These are phyloP conservation scores for Setaria viridis DNA, from an alignment of 202 grass and related monocot species.

Conservation along the genomic window DNA sequence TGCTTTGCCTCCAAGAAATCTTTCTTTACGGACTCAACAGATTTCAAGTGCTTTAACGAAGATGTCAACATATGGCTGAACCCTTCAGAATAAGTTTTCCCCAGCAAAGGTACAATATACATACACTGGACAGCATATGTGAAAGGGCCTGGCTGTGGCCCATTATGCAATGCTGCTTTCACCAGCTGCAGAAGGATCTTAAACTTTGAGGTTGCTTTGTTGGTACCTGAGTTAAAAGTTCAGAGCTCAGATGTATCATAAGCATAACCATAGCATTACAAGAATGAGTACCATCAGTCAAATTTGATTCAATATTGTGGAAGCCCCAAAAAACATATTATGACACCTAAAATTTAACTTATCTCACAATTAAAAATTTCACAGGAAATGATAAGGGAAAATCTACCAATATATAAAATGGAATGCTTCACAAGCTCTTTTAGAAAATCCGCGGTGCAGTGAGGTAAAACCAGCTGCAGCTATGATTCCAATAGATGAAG, in stretches of 20 bases:
- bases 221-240: slow-evolving; percentile 64
- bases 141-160: slow-evolving; percentile 90
- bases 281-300: background rate
- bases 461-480: slow-evolving; percentile 8
- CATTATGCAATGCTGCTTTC: slow-evolving; percentile 69
- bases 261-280: background rate
- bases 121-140: slow-evolving; percentile 92
- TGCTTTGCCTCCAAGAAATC: slow-evolving; percentile 85
- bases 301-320: background rate
- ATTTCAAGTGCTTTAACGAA: slow-evolving; percentile 76
- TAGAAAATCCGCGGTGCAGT: slow-evolving; percentile 7
- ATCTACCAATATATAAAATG: background rate
- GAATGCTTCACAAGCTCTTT: background rate
- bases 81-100: slow-evolving; percentile 73
- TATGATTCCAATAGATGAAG: background rate
- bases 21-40: slow-evolving; percentile 47
- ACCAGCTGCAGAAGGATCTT: slow-evolving; percentile 75
- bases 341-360: background rate
- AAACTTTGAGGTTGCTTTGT: slow-evolving; percentile 89
- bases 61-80: slow-evolving; percentile 92
- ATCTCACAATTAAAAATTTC: slow-evolving; percentile 29
- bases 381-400: background rate
- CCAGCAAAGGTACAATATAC: slow-evolving; percentile 83
- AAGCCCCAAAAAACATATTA: background rate
- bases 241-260: slow-evolving; percentile 9